phyloP scores from a whole-genome alignment of 805 yeast species.

The Candida incommunis region DNA sequence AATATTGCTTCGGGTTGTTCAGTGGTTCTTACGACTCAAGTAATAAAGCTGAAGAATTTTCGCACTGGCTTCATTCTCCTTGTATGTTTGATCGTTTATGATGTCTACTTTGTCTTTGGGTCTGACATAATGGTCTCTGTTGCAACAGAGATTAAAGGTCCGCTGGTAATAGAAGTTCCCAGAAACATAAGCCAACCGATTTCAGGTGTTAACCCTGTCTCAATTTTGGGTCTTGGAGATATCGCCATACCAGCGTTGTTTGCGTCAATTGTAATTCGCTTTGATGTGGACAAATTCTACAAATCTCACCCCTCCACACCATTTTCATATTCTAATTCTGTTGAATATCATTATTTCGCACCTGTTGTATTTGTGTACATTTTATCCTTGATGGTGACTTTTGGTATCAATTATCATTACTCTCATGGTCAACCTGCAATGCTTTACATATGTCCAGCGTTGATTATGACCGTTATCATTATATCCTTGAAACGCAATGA shows the following conservation, averaged over 20 bases:
- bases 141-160: slow-evolving; percentile 41
- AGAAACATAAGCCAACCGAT: slow-evolving; percentile 9
- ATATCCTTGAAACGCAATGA: not conserved
- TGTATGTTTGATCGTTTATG: slow-evolving; percentile 41
- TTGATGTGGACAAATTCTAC: slow-evolving; percentile 33
- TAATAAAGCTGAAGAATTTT: slow-evolving; percentile 29
- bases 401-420: slow-evolving; percentile 25
- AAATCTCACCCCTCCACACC: slow-evolving; percentile 15
- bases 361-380: slow-evolving; percentile 34
- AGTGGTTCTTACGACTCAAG: slow-evolving; percentile 30
- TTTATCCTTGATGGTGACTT: slow-evolving; percentile 31
- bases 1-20: slow-evolving; percentile 30
- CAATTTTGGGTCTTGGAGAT: slow-evolving; percentile 53
- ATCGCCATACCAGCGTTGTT: slow-evolving; percentile 46
- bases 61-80: slow-evolving; percentile 33
- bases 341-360: slow-evolving; percentile 32
- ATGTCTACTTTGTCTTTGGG: slow-evolving; percentile 52
- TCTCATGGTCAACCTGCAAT: slow-evolving; percentile 53
- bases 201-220: slow-evolving; percentile 14
- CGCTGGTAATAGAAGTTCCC: slow-evolving; percentile 37
- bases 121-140: slow-evolving; percentile 49
- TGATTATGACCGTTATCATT: not conserved
- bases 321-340: slow-evolving; percentile 16
- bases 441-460: slow-evolving; percentile 43
- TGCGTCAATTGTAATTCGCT: slow-evolving; percentile 38